Evolutionary conservation across 371 early-diverging fungal genomes (phyloP), one percentile per base, ranked within the genome.

Genomic region (Mucor circinelloides): DNA sequence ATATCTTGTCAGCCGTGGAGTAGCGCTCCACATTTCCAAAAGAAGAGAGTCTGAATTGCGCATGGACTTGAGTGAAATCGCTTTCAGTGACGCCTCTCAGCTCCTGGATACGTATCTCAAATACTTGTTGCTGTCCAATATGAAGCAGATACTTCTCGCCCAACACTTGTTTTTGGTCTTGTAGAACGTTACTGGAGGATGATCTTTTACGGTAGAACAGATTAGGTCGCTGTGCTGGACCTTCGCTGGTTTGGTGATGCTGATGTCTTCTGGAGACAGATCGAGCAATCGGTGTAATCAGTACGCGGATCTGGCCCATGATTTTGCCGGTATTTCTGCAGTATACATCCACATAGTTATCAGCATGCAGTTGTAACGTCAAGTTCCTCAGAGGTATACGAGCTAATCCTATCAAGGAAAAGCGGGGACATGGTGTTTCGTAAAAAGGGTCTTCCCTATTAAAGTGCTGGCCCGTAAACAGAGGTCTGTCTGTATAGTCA

Each of bases 1-100:
- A 92, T 6, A 90, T 69, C n/a, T 85, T 81, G 57, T 91, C 90
- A 0, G 65, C 73, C 1, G 66, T 27, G 8, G 87, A 74, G 36
- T 76, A 61, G 13, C 72, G 68, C 32, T 70, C 70, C 1, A 79
- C 76, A 19, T 72, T 77, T 10, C 85, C 87, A 76, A 91, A 88
- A 1, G 83, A 84, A 2, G 86, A 86, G 0, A 89, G 66, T 55
- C 89, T 83, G 71, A 93, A 88, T 50, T 93, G 93, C 21, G 88
- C 89, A 66, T 95, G 95, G 8, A 94, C 85, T 61, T 90, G 86
- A 4, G 91, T 90, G 69, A 83, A 89, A 30, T 87, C 82, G 9
- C 60, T 52, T 69, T 93, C 94, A 21, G 66, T 65, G 4, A 94
- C 72, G 1, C 93, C 94, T 10, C 70, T 79, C 1, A 93, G 60